Evolutionary conservation across 345 rosid species (phyloP), one percentile per base, ranked within the genome.

Genomic region (Isatis tinctoria): DNA sequence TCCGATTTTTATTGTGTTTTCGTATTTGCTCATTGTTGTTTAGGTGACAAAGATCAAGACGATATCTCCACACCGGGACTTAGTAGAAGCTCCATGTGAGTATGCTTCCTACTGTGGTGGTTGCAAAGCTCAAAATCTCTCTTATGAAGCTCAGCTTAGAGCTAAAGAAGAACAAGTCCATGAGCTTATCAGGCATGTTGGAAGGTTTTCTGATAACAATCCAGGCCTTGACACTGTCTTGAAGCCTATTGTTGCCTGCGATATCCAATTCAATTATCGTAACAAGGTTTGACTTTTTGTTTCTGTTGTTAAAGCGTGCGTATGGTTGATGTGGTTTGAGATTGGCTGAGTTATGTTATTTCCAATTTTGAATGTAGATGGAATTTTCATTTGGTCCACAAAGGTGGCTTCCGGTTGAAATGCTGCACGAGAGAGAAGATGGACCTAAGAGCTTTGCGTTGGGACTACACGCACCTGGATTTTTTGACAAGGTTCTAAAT

Each of bases 381-480:
- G 97, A 94, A 72, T 91, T 94, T 66, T 94, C 97, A 20, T 94
- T 88, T 83, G 96, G 98, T 75, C 65, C 88, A 36, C 82, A 79
- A 74, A 86, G 81, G 78, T 94, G 98, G 97, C 75, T 88, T 62
- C 96, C 98, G 2, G 69, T 35, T 78, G 93, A 89, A 78, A 52
- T 67, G 70, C 60, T 87, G 47, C 78, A 80, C 40, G 86, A 94
- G 82, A 86, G 58, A 60, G 75, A 79, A 30, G 88, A 87, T 72
- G 87, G 83, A 61, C 68, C 59, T 22, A 78, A 74, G 72, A 83
- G 78, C 66, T 86, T 83, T 76, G 95, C 96, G 0, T 51, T 94
- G 70, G 96, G 98, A 61, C 81, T 94, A 40, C 97, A 91, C 76
- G 98, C 92, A 44, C 93, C 97, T 66, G 98, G 95, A 33, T 91